Percentiles rank a stretch among this genome's conserved stretches.
phyloP scores from a whole-genome alignment of 176 grass and related monocot species.

The Elaeis guineensis region DNA sequence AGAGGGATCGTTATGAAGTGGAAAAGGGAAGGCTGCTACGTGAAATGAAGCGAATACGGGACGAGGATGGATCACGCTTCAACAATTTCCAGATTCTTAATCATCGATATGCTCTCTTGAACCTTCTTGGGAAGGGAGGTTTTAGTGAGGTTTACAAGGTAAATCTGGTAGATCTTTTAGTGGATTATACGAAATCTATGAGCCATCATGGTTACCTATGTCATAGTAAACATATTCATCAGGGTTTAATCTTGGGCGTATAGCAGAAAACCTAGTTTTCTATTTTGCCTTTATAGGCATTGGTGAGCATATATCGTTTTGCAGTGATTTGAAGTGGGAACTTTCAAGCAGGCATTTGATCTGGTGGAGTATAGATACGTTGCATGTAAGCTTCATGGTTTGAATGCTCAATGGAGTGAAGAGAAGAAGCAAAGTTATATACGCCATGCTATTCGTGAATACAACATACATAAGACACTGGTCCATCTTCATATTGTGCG shows the following conservation, averaged over 20 bases:
- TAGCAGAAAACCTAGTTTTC: not conserved
- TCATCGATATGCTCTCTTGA: constrained; percentile 97
- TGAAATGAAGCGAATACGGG: constrained; percentile 99
- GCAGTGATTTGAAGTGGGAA: constrained; percentile 18
- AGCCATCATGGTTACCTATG: too few species aligned
- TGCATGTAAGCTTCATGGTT: constrained; percentile 96
- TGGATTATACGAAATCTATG: too few species aligned
- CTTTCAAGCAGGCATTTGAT: constrained; percentile 81
- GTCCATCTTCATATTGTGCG: constrained; percentile 94
- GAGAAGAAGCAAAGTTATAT: constrained; percentile 98
- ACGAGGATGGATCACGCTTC: constrained; percentile 98
- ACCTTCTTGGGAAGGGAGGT: constrained; percentile 98
- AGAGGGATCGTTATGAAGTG: constrained; percentile 91
- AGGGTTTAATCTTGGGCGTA: too few species aligned
- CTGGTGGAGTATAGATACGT: constrained; percentile 94
- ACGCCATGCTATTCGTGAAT: constrained; percentile 95
- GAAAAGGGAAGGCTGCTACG: constrained; percentile 96
- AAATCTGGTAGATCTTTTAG: not conserved
- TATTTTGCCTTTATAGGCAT: constrained; percentile 12
- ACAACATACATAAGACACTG: constrained; percentile 99
- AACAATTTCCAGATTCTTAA: constrained; percentile 99
- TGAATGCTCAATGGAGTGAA: constrained; percentile 96
- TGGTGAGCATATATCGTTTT: constrained; percentile 1
- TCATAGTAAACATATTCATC: too few species aligned
- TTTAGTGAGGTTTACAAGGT: constrained; percentile 99